Percentiles rank a stretch among this genome's conserved stretches.
Evolutionary conservation across 495 filamentous ascomycete genomes (phyloP).

Genomic region (Penicillium dipodomyicola): DNA sequence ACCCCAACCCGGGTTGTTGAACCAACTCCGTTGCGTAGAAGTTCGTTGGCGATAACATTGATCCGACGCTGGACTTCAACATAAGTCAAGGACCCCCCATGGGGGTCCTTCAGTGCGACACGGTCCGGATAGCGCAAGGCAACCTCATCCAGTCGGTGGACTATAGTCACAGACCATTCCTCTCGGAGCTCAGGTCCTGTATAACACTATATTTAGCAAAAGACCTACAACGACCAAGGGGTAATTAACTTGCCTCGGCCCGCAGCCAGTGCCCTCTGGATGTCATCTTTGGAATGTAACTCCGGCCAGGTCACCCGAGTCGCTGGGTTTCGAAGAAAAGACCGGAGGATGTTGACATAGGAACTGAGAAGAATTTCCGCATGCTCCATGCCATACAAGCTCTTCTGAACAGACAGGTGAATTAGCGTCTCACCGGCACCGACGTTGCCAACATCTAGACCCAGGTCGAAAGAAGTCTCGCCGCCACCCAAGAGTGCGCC

Average conservation of each 20-base stretch:
- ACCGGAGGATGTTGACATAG: conserved; percentile 29
- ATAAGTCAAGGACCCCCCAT: conserved; percentile 19
- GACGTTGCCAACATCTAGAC: conserved; percentile 21
- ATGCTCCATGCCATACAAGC: conserved; percentile 25
- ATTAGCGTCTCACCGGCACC: conserved; percentile 15
- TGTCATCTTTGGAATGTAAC: conserved; percentile 11
- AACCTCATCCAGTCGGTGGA: conserved; percentile 35
- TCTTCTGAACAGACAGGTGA: conserved; percentile 20
- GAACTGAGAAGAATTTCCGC: conserved; percentile 28
- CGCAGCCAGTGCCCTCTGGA: conserved; percentile 12
- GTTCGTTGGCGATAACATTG: conserved; percentile 17
- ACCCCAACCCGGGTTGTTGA: conserved; percentile 9
- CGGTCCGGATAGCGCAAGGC: conserved; percentile 4
- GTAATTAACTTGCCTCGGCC: conserved; percentile 16
- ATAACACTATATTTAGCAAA: background rate
- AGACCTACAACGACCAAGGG: background rate
- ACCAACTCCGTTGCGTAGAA: conserved; percentile 5
- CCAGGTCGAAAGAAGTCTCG: conserved; percentile 25
- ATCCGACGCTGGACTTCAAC: conserved; percentile 7
- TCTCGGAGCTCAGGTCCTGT: conserved; percentile 21
- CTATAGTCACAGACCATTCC: conserved; percentile 35
- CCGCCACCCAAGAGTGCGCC: conserved; percentile 24
- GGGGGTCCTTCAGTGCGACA: conserved; percentile 14
- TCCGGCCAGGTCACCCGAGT: conserved; percentile 22
- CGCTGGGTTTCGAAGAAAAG: conserved; percentile 24